These are phyloP conservation scores for Nemania sp. DNA, from an alignment of 2,329 filamentous ascomycete species.

Conservation along the genomic window DNA sequence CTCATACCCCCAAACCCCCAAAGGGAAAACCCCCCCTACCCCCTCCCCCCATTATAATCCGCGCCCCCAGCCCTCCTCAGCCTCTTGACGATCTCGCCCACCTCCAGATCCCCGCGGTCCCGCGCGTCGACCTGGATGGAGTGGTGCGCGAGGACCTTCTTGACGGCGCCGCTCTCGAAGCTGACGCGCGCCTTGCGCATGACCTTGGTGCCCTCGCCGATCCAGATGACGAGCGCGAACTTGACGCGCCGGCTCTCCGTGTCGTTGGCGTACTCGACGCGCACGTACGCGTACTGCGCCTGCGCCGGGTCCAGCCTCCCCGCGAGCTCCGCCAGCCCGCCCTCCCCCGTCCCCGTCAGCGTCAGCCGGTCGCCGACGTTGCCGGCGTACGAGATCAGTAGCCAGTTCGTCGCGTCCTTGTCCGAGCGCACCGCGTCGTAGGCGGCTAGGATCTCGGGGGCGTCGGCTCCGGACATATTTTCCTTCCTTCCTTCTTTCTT, in stretches of 20 bases:
- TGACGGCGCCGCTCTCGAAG: conserved; percentile 69
- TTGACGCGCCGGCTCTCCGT: conserved; percentile 71
- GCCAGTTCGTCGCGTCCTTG: conserved; percentile 69
- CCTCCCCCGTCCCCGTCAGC: conserved; percentile 62
- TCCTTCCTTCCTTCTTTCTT: neutral
- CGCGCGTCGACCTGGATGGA: conserved; percentile 67
- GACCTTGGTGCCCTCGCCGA: conserved; percentile 66
- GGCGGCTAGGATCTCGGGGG: conserved; percentile 64
- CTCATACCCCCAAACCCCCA: too few relatives aligned
- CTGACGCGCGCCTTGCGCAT: conserved; percentile 73
- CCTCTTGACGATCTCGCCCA: conserved; percentile 63
- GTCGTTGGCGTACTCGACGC: conserved; percentile 73
- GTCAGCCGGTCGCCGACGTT: conserved; percentile 60
- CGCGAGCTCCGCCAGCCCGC: conserved; percentile 64
- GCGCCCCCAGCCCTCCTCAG: conserved; percentile 70
- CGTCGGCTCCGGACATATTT: conserved; percentile 60
- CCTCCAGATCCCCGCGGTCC: conserved; percentile 63
- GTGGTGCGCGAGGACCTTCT: conserved; percentile 66
- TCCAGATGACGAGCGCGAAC: conserved; percentile 71
- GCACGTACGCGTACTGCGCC: conserved; percentile 69
- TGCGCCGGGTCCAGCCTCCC: conserved; percentile 59
- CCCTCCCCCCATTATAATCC: conserved; percentile 71
- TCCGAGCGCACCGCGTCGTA: conserved; percentile 71
- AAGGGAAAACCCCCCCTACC: conserved; percentile 33
- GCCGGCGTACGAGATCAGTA: conserved; percentile 65